Percentiles rank a stretch among this genome's conserved stretches.
These are phyloP conservation scores for Trichoderma harzianum DNA, from an alignment of 2,329 filamentous ascomycete genomes.

Conservation along the genomic window DNA sequence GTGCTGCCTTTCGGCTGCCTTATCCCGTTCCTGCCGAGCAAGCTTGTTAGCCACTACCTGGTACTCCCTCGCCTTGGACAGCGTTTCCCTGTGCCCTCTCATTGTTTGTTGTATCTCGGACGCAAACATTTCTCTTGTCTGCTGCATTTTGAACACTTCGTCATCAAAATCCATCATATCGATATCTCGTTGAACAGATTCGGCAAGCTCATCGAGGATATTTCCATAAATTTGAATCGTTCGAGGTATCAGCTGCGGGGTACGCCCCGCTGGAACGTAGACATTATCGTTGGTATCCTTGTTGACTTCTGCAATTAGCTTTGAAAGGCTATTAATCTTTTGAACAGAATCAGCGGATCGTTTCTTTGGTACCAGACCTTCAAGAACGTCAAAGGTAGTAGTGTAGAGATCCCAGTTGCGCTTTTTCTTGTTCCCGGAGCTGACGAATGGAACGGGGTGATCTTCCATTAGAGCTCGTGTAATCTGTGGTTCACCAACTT, in stretches of 20 bases:
- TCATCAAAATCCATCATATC: background rate
- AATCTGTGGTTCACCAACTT: background rate
- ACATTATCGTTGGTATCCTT: background rate
- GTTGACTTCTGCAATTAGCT: background rate
- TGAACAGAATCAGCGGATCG: background rate
- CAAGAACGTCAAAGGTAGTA: background rate
- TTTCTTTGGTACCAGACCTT: background rate
- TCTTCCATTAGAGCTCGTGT: background rate
- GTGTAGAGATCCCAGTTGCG: background rate
- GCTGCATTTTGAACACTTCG: background rate
- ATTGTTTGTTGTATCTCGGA: background rate
- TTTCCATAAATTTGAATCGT: background rate
- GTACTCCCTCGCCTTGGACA: background rate
- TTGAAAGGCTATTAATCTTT: background rate
- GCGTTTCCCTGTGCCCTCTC: background rate
- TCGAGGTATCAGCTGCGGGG: background rate
- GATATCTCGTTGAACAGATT: background rate
- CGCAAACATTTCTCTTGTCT: background rate
- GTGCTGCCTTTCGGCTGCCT: background rate
- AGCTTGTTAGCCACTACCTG: background rate
- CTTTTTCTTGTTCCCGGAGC: background rate
- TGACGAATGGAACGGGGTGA: background rate
- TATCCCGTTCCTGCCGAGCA: background rate
- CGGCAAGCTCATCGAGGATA: background rate
- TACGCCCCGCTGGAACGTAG: background rate